Base-by-base conservation (phyloP, 371 early-diverging fungal genomes). In the Mucor plumbeus region DNA sequence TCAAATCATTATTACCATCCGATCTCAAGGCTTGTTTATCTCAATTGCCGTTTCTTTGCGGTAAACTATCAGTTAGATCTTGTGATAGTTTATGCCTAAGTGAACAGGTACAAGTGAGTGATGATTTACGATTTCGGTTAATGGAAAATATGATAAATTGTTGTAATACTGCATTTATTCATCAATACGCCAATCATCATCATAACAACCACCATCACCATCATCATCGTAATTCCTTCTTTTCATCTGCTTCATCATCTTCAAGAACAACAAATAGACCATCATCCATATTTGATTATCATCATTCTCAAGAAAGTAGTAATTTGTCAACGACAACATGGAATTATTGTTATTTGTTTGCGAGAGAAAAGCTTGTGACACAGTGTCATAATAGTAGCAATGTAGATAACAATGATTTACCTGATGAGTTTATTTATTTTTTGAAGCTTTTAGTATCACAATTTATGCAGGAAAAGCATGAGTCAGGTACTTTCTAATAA, bases 101-200 rank as follows among this genome's bases (percentile, higher is more conserved):
- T 34, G 82, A 84, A 38, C 81, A 74, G 43, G 71, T 84, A 3
- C 76, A 80, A 59, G 64, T 81, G 13, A 71, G 73, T 31, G 80
- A 81, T 11, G 82, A 84, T 68, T 63, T 84, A 6, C 63, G 73
- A 19, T 34, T 41, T 15, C 69, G 77, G 7, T 36, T 81, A 26
- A 69, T 61, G 31, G 71, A 77, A 15, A 65, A 48, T 38, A 50
- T 84, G 36, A 50, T 43, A 1, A 64, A 67, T 7, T 70, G 73
- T 21, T 81, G 81, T 55, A 66, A 77, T 21, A 53, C 63, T 21
- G 62, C 63, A 40, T 69, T 65, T 40, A 50, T 59, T 10, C 65
- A 72, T 17, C 69, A 73, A 11, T 40, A 17, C 38, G 6, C 21
- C n/a, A 33, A 13, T 14, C 63, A 63, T 15, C 26, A 40, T n/a